These are phyloP conservation scores for Aureobasidium zeae DNA, from an alignment of 2,329 filamentous ascomycete genomes.

Conservation along the genomic window DNA sequence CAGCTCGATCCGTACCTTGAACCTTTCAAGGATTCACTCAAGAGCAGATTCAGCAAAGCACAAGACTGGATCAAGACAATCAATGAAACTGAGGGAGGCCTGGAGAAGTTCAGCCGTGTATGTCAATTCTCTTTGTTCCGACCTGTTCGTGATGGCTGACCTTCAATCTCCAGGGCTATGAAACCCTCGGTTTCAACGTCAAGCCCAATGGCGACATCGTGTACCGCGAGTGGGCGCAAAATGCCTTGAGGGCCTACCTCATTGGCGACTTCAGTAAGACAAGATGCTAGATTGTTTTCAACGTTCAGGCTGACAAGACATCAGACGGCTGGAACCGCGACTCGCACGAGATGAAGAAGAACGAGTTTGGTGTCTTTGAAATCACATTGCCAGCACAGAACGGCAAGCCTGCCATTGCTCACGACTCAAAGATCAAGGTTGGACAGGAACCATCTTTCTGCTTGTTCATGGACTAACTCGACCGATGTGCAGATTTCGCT, in stretches of 20 bases:
- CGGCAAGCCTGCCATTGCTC: conserved; percentile 70
- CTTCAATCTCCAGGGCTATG: conserved; percentile 55
- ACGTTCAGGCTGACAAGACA: conserved; percentile 11
- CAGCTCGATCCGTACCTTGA: conserved; percentile 81
- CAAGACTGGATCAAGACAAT: conserved; percentile 82
- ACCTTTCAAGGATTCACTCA: conserved; percentile 71
- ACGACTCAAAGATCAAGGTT: conserved; percentile 96
- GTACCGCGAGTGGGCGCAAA: conserved; percentile 95
- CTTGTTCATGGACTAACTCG: not conserved
- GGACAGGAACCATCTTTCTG: not conserved
- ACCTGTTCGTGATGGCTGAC: not conserved
- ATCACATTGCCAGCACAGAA: conserved; percentile 64
- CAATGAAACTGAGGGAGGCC: conserved; percentile 71
- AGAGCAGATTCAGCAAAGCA: conserved; percentile 66
- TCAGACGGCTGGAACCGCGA: conserved; percentile 77
- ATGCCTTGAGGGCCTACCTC: conserved; percentile 72
- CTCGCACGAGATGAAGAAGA: conserved; percentile 78
- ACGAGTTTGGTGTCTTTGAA: conserved; percentile 79
- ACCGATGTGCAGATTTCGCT: conserved; percentile 44
- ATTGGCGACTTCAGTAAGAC: conserved; percentile 73
- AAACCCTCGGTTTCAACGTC: conserved; percentile 79
- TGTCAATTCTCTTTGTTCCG: not conserved
- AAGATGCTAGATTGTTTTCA: conserved; percentile 43
- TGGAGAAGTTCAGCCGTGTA: conserved; percentile 85
- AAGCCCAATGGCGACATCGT: conserved; percentile 71